Percentiles rank a stretch among this genome's conserved stretches.
Conservation (phyloP, 352 stramenopile genomes). For the Phytophthora megakarya region DNA sequence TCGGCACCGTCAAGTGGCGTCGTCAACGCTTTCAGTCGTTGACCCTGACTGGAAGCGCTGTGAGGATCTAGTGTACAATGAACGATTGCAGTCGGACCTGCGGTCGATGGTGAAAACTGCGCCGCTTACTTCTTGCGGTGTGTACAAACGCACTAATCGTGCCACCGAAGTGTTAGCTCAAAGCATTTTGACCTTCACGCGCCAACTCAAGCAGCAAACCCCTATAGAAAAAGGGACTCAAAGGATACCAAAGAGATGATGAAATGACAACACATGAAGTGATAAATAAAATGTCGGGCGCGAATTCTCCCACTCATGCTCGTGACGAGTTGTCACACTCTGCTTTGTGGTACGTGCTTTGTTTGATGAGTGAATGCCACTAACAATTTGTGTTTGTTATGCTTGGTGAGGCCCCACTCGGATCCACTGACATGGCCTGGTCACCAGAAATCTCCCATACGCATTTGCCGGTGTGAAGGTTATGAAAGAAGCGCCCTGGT, state of each 20-base stretch:
- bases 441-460: constrained; percentile 37
- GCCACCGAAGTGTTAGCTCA: constrained; percentile 47
- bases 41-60: constrained; percentile 31
- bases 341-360: constrained; percentile 29
- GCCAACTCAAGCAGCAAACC: constrained; percentile 28
- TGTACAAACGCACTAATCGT: constrained; percentile 37
- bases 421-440: not conserved
- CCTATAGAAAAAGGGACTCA: constrained; percentile 33
- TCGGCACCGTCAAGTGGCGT: constrained; percentile 9
- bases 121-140: not conserved
- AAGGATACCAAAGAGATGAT: constrained; percentile 33
- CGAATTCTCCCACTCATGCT: constrained; percentile 16
- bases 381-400: constrained; percentile 22
- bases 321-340: constrained; percentile 2
- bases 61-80: constrained; percentile 51
- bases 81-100: constrained; percentile 54
- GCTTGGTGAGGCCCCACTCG: not conserved
- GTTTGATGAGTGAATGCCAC: constrained; percentile 3
- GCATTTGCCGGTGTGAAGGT: constrained; percentile 44
- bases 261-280: constrained; percentile 39
- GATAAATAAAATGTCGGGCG: constrained; percentile 49
- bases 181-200: constrained; percentile 44
- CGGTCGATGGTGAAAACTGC: constrained; percentile 30
- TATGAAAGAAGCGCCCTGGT: constrained; percentile 53
- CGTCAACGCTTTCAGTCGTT: constrained; percentile 1